Evolutionary conservation across 768 basidiomycete genomes (phyloP).

Genomic region (Heimioporus sp.): DNA sequence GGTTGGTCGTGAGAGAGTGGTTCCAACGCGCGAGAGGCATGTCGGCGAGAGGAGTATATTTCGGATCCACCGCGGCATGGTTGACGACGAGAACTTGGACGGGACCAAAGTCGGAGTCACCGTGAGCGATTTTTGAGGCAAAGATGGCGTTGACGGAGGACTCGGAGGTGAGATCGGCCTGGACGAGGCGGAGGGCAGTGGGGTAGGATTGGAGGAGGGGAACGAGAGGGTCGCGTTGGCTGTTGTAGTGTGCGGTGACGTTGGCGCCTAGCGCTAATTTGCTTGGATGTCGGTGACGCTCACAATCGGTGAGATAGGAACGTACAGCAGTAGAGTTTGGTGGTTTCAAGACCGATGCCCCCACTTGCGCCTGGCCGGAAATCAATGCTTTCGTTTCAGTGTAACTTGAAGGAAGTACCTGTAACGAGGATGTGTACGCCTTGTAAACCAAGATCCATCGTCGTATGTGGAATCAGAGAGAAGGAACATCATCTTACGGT

Average conservation of each 20-base stretch:
- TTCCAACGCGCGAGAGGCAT: conserved; percentile 68
- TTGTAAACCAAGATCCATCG: conserved; percentile 55
- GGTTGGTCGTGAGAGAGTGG: conserved; percentile 55
- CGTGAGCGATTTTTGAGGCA: conserved; percentile 25
- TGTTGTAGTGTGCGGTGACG: conserved; percentile 72
- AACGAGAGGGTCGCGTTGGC: conserved; percentile 42
- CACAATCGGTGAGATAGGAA: not conserved
- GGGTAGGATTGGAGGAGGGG: conserved; percentile 38
- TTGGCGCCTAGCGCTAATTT: too few relatives aligned
- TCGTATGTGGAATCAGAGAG: not conserved
- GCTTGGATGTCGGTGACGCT: too few relatives aligned
- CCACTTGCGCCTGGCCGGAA: conserved; percentile 60
- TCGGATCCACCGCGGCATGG: conserved; percentile 48
- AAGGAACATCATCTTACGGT: too few relatives aligned
- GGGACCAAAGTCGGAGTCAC: conserved; percentile 14
- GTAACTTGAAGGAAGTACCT: conserved; percentile 32
- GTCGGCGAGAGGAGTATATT: conserved; percentile 45
- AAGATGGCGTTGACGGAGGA: conserved; percentile 52
- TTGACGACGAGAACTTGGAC: conserved; percentile 62
- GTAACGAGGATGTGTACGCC: conserved; percentile 65
- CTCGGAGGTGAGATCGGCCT: conserved; percentile 63
- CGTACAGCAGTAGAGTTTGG: conserved; percentile 52
- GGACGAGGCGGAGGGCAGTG: conserved; percentile 20
- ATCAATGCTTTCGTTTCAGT: too few relatives aligned
- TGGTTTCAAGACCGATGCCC: conserved; percentile 69